Evolutionary conservation across 768 basidiomycete genomes (phyloP).

Genomic region (Ramaria sp.): DNA sequence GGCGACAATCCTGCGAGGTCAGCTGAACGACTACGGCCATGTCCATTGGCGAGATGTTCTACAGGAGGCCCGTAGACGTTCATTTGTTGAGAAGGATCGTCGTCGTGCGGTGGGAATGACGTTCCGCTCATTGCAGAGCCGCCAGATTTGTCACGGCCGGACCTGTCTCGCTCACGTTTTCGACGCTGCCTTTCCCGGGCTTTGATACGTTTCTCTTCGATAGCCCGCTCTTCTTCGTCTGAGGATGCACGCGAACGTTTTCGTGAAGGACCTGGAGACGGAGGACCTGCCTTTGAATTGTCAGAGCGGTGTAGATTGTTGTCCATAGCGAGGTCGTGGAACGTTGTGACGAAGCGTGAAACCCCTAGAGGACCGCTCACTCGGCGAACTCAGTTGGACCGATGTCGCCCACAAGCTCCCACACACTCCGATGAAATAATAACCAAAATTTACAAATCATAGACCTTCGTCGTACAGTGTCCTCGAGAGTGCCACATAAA

Average conservation of each 20-base stretch:
- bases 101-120: conserved; percentile 2
- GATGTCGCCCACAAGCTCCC: not conserved
- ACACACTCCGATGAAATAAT: not conserved
- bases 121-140: not conserved
- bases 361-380: not conserved
- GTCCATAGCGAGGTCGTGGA: conserved; percentile 6
- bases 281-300: not conserved
- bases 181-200: conserved; percentile 77
- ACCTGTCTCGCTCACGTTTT: conserved; percentile 64
- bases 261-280: not conserved
- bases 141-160: conserved; percentile 12
- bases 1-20: conserved; percentile 23
- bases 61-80: conserved; percentile 4
- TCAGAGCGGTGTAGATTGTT: not conserved
- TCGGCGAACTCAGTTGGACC: not conserved
- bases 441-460: too few relatives aligned
- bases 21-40: not conserved
- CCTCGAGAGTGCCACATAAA: conserved; percentile 81
- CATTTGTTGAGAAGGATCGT: not conserved
- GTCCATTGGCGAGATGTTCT: conserved; percentile 4
- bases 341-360: conserved; percentile 11
- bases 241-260: conserved; percentile 7
- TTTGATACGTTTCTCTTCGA: conserved; percentile 62
- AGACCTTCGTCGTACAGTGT: conserved; percentile 91
- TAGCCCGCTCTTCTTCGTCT: conserved; percentile 4